Evolutionary conservation across 2,329 filamentous ascomycete genomes (phyloP), one percentile per base, ranked within the genome.

Genomic region (Camillea tinctor): DNA sequence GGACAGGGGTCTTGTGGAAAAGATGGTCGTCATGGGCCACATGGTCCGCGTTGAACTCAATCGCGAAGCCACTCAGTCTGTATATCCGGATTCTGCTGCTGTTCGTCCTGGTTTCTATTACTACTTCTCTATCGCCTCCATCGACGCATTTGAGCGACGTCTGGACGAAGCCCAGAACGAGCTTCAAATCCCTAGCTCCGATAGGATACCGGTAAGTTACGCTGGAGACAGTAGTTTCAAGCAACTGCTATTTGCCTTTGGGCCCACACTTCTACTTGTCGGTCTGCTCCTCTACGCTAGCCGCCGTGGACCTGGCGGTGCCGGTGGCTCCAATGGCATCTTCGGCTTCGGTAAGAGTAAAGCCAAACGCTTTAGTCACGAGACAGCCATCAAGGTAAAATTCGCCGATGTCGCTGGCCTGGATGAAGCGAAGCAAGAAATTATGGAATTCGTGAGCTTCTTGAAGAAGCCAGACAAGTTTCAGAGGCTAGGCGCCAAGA

Each of bases 401-500:
- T 99, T 99, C 74, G 82, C 91, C 52, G 95, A 99, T 74, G 95
- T 99, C 50, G 95, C 95, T 50, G 95, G 95, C 67, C 94, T 98
- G 88, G 95, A 99, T 74, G 95, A 99, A 78, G 95, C 95, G 59
- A 99, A 99, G 83, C 82, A 88, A 59, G 95, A 99, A 77, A 99
- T 99, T 68, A 97, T 98, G 93, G 95, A 99, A 77, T 99, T 99
- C 71, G 95, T 99, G 68, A 93, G 90, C 74, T 99, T 99, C 82
- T 79, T 99, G 64, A 94, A 97, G 81, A 90, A 95, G 71, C 95
- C 95, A 0, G 91, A 92, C 69, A 88, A 91, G 66, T 99, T 97
- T 78, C 89, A 97, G 79, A 91, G 91, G 75, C 86, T 99, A 19
- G 95, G 95, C 70, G 95, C 95, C 64, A 99, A 99, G 82, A 99